A percentile compares a stretch with the other conserved stretches of the same genome.
phyloP scores from a whole-genome alignment of 768 basidiomycete species.

The Leccinum incarnatum region DNA sequence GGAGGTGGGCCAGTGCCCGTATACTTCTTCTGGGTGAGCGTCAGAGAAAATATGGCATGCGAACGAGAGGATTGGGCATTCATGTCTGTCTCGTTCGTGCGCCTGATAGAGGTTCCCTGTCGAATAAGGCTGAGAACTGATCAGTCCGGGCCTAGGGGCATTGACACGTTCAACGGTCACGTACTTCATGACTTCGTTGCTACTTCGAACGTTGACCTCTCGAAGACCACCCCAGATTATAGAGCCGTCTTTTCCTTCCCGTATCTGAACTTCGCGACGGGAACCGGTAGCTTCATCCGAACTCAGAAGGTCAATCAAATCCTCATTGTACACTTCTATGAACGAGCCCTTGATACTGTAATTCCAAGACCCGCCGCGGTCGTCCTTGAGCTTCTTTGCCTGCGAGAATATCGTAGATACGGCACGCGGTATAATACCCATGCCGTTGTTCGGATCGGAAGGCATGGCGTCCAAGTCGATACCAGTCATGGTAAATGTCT shows the following conservation, averaged over 20 bases:
- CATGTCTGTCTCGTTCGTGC: constrained; percentile 98
- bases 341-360: constrained; percentile 86
- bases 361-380: constrained; percentile 72
- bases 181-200: constrained; percentile 89
- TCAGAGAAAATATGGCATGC: constrained; percentile 98
- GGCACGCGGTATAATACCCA: constrained; percentile 95
- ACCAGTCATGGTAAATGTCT: constrained; percentile 91
- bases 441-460: constrained; percentile 74
- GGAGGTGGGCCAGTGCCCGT: constrained; percentile 67
- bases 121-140: constrained; percentile 67
- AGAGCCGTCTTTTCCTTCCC: constrained; percentile 95
- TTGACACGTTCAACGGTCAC: constrained; percentile 32
- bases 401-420: constrained; percentile 84
- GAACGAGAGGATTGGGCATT: constrained; percentile 97
- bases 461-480: constrained; percentile 87
- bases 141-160: constrained; percentile 19
- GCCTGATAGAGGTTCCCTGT: constrained; percentile 84
- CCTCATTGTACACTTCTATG: constrained; percentile 99
- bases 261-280: constrained; percentile 86
- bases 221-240: constrained; percentile 97
- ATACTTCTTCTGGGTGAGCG: constrained; percentile 87
- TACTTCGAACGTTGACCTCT: constrained; percentile 84
- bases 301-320: constrained; percentile 91
- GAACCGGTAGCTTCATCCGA: constrained; percentile 64
- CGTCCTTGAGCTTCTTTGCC: constrained; percentile 73